Conservation (phyloP, 345 rosid genomes). For the Sisymbrium irio region DNA sequence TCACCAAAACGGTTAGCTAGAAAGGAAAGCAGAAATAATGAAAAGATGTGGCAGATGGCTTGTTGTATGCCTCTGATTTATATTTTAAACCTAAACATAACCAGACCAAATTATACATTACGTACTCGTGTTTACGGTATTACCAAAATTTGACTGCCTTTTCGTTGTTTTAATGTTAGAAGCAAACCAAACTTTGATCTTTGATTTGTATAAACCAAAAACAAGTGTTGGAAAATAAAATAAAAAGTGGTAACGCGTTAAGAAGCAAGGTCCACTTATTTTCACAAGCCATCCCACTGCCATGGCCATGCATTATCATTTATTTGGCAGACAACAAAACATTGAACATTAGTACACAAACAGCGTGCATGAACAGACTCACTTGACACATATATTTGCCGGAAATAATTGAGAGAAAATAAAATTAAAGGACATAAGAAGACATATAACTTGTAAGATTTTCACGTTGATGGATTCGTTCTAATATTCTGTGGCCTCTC, state of each 20-base stretch:
- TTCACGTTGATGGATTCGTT: slow-evolving; percentile 36
- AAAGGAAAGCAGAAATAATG: neutral
- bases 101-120: neutral
- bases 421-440: slow-evolving; percentile 18
- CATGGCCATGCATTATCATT: slow-evolving; percentile 36
- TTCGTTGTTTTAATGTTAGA: neutral
- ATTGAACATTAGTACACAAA: slow-evolving; percentile 26
- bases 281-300: neutral
- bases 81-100: neutral
- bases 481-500: slow-evolving; percentile 10
- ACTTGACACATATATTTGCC: slow-evolving; percentile 34
- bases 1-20: neutral
- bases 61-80: neutral
- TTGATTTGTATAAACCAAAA: neutral
- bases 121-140: neutral
- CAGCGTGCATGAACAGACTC: slow-evolving; percentile 29
- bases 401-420: slow-evolving; percentile 21
- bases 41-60: neutral
- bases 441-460: slow-evolving; percentile 24
- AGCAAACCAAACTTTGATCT: neutral
- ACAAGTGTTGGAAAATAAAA: neutral
- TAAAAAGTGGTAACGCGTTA: slow-evolving; percentile 11
- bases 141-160: neutral
- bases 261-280: slow-evolving; percentile 24
- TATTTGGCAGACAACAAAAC: slow-evolving; percentile 35